Evolutionary conservation across 1,139 yeast genomes (phyloP).

Genomic region (Zhuliangozyma parablackwelliae): DNA sequence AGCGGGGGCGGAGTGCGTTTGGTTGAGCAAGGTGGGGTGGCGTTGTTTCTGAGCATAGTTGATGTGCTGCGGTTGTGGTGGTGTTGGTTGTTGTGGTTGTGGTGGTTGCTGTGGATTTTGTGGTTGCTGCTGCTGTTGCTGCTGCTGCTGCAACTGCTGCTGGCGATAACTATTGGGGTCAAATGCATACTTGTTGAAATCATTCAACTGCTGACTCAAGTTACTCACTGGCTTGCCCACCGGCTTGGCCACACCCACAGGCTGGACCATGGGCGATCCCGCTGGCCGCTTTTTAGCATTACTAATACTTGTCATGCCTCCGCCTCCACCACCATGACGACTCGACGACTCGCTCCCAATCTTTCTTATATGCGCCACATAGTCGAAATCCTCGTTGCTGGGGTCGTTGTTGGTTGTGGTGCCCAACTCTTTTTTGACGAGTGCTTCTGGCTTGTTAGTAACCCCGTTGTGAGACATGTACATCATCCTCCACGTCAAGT

Average conservation of each 20-base stretch:
- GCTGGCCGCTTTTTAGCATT: slow-evolving; percentile 29
- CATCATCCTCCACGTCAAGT: slow-evolving; percentile 86
- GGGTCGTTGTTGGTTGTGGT: slow-evolving; percentile 20
- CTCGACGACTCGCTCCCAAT: slow-evolving; percentile 38
- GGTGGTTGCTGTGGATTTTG: background rate
- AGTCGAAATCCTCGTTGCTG: slow-evolving; percentile 56
- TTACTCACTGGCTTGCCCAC: slow-evolving; percentile 4
- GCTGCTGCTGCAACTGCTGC: slow-evolving; percentile 3
- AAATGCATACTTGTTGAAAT: slow-evolving; percentile 5
- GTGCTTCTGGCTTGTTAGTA: background rate
- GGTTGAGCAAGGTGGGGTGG: background rate
- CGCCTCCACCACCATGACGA: background rate
- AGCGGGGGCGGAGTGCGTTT: slow-evolving; percentile 3
- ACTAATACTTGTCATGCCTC: slow-evolving; percentile 4
- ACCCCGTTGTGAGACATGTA: slow-evolving; percentile 42
- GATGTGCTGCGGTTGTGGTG: background rate
- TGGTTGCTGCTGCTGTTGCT: slow-evolving; percentile 2
- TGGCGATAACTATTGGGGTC: background rate
- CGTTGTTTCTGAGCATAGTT: background rate
- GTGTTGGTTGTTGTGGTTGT: background rate
- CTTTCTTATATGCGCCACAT: slow-evolving; percentile 61
- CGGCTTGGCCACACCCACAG: slow-evolving; percentile 4
- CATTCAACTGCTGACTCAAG: slow-evolving; percentile 9
- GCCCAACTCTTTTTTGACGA: background rate
- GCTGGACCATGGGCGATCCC: slow-evolving; percentile 21